Base-by-base conservation (phyloP, 2,329 filamentous ascomycete genomes). In the Phoma sp. region DNA sequence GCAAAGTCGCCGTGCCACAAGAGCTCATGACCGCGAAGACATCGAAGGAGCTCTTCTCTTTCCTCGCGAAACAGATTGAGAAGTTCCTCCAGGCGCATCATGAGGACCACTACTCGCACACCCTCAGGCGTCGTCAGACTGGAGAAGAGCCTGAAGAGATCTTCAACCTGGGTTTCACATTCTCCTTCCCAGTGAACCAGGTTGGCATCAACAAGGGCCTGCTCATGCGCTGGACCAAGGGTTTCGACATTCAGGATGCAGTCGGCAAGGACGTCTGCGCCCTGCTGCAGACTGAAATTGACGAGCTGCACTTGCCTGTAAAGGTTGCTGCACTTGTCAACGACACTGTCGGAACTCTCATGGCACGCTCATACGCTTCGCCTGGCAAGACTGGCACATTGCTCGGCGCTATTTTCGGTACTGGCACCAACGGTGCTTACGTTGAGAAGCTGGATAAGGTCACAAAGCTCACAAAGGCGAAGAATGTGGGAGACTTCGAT, bases 181-280 rank as follows among this genome's bases (percentile, higher is more conserved):
- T 99, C 78, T 96, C 90, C 73, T 99, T 98, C 79, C 95, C 95
- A 2, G 93, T 98, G 35, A 86, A 96, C 73, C 95, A 99, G 75
- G 82, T 90, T 53, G 93, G 91, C 35, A 96, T 99, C 74, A 98
- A 98, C 82, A 93, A 92, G 78, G 95, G 95, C 57, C 89, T 88
- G 52, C 82, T 99, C 49, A 95, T 97, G 77, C 87, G 95, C 65
- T 99, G 95, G 95, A 99, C 95, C 53, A 99, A 99, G 80, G 95
- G 95, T 47, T 99, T 97, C 73, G 91, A 98, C 72, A 98, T 99
- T 63, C 84, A 87, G n/a, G 95, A 98, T 72, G 90, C 93, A 1
- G 77, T 99, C 54, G 95, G 93, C 66, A 89, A 97, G 77, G 95
- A 99, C 74, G 93, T 99, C 29, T 99, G 95, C 75, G 88, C 86